Conservation (phyloP, 2,329 filamentous ascomycete species). For the Fusarium anguioides region DNA sequence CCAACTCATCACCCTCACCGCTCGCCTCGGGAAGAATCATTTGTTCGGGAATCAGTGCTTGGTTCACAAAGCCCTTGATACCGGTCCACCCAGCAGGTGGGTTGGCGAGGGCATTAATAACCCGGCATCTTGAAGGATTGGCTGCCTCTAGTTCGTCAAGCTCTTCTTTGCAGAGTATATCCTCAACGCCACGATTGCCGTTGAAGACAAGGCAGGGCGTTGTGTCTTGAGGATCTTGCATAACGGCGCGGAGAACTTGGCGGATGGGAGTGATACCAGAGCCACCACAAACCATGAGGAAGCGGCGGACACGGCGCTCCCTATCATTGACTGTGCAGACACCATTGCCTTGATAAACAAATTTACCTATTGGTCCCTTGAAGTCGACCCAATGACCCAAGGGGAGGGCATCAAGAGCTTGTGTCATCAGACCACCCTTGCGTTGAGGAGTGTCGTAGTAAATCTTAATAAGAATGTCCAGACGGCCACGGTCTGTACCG, state of each 20-base stretch:
- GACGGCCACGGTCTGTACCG: constrained; percentile 65
- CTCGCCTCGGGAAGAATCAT: constrained; percentile 54
- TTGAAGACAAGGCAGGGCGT: constrained; percentile 80
- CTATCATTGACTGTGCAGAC: constrained; percentile 69
- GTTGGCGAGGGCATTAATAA: constrained; percentile 77
- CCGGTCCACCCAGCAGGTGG: constrained; percentile 75
- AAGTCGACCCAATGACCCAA: constrained; percentile 81
- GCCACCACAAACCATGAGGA: constrained; percentile 89
- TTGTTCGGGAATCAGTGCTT: constrained; percentile 70
- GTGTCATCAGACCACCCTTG: constrained; percentile 83
- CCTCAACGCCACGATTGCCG: constrained; percentile 80
- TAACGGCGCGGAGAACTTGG: constrained; percentile 80
- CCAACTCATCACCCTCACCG: constrained; percentile 64
- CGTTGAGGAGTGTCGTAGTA: constrained; percentile 71
- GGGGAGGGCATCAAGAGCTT: constrained; percentile 78
- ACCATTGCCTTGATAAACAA: constrained; percentile 79
- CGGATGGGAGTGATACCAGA: constrained; percentile 94
- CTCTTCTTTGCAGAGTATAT: constrained; percentile 83
- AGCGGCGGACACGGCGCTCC: constrained; percentile 68
- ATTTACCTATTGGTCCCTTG: constrained; percentile 89
- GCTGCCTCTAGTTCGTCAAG: constrained; percentile 71
- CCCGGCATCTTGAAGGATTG: constrained; percentile 67
- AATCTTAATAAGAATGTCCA: constrained; percentile 85
- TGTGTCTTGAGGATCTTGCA: constrained; percentile 64
- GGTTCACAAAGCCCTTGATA: constrained; percentile 72